Evolutionary conservation across 495 filamentous ascomycete species (phyloP).

Genomic region (Penicillium cosmopolitanum): DNA sequence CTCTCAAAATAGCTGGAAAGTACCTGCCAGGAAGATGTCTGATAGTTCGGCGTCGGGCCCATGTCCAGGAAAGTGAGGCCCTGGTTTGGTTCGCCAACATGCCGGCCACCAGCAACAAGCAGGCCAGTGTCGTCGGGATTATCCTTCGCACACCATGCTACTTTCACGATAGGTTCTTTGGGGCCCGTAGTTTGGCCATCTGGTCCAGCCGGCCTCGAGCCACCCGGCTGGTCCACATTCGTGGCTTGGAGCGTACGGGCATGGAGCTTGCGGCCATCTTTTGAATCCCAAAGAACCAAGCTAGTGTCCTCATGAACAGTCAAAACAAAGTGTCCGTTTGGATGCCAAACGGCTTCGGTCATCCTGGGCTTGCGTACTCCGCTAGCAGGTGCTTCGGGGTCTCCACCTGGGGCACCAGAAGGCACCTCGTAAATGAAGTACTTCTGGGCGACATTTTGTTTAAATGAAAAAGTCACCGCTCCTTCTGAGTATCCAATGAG

Average conservation of each 20-base stretch:
- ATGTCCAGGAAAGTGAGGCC: slow-evolving; percentile 88
- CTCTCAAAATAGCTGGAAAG: slow-evolving; percentile 75
- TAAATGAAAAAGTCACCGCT: slow-evolving; percentile 88
- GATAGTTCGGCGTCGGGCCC: slow-evolving; percentile 84
- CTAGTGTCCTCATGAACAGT: slow-evolving; percentile 89
- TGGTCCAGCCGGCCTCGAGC: slow-evolving; percentile 44
- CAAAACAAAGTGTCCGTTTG: slow-evolving; percentile 86
- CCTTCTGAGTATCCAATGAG: slow-evolving; percentile 87
- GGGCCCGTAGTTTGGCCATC: slow-evolving; percentile 46
- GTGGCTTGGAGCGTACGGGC: slow-evolving; percentile 77
- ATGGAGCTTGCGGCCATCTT: slow-evolving; percentile 84
- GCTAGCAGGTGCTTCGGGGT: slow-evolving; percentile 57
- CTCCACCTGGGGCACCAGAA: slow-evolving; percentile 84
- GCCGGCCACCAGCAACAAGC: slow-evolving; percentile 79
- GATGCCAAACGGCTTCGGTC: slow-evolving; percentile 88
- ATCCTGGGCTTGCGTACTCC: slow-evolving; percentile 68
- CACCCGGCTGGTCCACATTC: slow-evolving; percentile 66
- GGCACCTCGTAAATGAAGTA: slow-evolving; percentile 85
- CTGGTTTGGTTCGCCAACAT: slow-evolving; percentile 63
- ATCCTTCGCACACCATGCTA: slow-evolving; percentile 89
- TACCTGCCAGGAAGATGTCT: slow-evolving; percentile 86
- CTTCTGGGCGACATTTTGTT: slow-evolving; percentile 75
- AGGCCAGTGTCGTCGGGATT: slow-evolving; percentile 93
- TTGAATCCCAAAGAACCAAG: slow-evolving; percentile 91
- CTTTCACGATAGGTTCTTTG: slow-evolving; percentile 71